These are phyloP conservation scores for Azolla pinnata DNA, from an alignment of 75 land plant genomes.

Conservation along the genomic window DNA sequence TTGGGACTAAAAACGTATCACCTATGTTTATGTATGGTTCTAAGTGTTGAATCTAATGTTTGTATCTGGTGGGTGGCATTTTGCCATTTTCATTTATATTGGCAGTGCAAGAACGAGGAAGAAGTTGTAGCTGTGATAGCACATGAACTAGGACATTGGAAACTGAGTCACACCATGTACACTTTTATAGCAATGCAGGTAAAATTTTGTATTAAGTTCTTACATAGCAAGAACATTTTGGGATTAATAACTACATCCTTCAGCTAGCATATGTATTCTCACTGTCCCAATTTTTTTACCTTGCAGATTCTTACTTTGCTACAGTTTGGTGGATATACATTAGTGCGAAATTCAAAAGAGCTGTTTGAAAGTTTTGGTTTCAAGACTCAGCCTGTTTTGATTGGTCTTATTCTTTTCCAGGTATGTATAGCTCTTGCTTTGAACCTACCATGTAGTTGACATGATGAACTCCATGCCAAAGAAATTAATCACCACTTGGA, in stretches of 20 bases:
- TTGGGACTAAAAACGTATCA: no score
- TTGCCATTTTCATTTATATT: no score
- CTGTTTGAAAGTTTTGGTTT: constrained; percentile 94
- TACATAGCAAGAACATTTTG: no score
- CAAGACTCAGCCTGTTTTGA: constrained; percentile 79
- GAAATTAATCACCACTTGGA: no score
- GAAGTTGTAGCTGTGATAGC: constrained; percentile 98
- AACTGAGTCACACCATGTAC: constrained; percentile 88
- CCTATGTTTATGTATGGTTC: no score
- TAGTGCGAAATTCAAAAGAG: constrained; percentile 84
- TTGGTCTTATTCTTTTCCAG: constrained; percentile 94
- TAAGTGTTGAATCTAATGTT: no score
- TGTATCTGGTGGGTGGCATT: no score
- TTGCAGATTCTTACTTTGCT: constrained; percentile 70
- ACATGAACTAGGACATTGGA: constrained; percentile 98
- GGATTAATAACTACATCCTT: no score
- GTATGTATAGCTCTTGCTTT: constrained; percentile 14
- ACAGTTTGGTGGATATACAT: constrained; percentile 95
- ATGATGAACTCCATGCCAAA: no score
- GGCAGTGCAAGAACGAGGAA: constrained; percentile 85
- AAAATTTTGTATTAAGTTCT: no score
- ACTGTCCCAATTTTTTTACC: neutral
- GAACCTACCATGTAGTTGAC: no score
- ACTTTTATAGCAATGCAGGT: constrained; percentile 88
- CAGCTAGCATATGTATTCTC: no score